A percentile compares a stretch with the other conserved stretches of the same genome.
phyloP scores from a whole-genome alignment of 331 rosid genomes.

The Telfairia occidentalis region DNA sequence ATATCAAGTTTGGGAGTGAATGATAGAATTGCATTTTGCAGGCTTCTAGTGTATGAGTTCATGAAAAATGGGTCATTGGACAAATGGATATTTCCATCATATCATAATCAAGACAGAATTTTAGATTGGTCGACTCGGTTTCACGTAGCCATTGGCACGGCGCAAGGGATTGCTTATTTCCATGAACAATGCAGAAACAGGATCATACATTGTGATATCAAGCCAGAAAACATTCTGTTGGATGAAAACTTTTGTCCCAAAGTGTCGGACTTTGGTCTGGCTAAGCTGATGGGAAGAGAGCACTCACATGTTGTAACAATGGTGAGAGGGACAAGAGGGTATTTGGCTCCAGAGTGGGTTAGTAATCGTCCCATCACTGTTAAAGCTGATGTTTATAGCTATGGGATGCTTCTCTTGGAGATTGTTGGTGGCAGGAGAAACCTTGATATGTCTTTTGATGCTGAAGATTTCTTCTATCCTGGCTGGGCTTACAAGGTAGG shows the following conservation, averaged over 20 bases:
- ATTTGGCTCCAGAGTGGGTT: conserved; percentile 95
- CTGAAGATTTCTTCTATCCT: conserved; percentile 78
- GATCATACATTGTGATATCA: conserved; percentile 87
- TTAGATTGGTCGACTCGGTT: conserved; percentile 72
- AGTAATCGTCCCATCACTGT: conserved; percentile 90
- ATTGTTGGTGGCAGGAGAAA: conserved; percentile 86
- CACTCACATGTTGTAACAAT: conserved; percentile 90
- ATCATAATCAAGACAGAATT: conserved; percentile 31
- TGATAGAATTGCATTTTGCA: conserved; percentile 18
- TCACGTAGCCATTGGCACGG: conserved; percentile 51
- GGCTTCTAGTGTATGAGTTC: conserved; percentile 84
- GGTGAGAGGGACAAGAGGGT: conserved; percentile 95
- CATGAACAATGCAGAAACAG: conserved; percentile 85
- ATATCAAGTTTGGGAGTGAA: neutral
- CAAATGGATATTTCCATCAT: conserved; percentile 74
- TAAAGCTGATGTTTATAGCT: conserved; percentile 91
- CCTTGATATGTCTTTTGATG: conserved; percentile 76
- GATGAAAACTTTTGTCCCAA: conserved; percentile 84
- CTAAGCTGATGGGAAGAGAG: conserved; percentile 90
- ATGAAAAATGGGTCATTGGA: conserved; percentile 91
- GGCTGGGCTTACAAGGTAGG: conserved; percentile 92
- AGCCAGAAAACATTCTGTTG: conserved; percentile 74
- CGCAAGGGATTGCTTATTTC: conserved; percentile 90
- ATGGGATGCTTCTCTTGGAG: conserved; percentile 88
- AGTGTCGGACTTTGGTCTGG: conserved; percentile 90